These are phyloP conservation scores for Clarireedia homoeocarpa DNA, from an alignment of 2,329 filamentous ascomycete genomes.

Conservation along the genomic window DNA sequence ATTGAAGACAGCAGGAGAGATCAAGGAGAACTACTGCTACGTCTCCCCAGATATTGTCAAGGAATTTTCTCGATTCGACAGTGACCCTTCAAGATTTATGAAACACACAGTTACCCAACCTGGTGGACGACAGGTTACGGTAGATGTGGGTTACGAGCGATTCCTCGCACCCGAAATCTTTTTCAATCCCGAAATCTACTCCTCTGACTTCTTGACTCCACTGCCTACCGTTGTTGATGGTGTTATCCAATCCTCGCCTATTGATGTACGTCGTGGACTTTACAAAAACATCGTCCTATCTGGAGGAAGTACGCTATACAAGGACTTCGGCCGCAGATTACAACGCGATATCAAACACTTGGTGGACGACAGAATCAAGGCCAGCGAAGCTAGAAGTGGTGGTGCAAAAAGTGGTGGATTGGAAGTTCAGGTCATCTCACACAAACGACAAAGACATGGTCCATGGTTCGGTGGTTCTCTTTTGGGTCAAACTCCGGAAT, in stretches of 20 bases:
- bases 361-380: conserved; percentile 86
- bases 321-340: conserved; percentile 92
- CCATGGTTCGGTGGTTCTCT: conserved; percentile 98
- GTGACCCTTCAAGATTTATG: conserved; percentile 81
- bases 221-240: conserved; percentile 90
- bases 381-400: conserved; percentile 84
- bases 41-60: conserved; percentile 98
- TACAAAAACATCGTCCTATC: conserved; percentile 99
- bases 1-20: conserved; percentile 92
- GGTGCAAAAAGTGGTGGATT: conserved; percentile 85
- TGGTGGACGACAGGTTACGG: conserved; percentile 73
- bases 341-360: conserved; percentile 96
- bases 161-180: conserved; percentile 99
- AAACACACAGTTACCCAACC: conserved; percentile 83
- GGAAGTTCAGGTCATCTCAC: conserved; percentile 93
- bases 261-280: conserved; percentile 90
- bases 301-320: conserved; percentile 94
- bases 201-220: conserved; percentile 94
- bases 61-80: conserved; percentile 91
- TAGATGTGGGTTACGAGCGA: conserved; percentile 95
- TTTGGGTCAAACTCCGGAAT: conserved; percentile 94
- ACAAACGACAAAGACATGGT: conserved; percentile 94
- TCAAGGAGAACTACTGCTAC: conserved; percentile 98
- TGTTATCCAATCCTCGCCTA: conserved; percentile 95
- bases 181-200: conserved; percentile 99